A percentile compares a stretch with the other conserved stretches of the same genome.
Conservation (phyloP, 192 early-diverging fungal species). For the Piromyces finnis region DNA sequence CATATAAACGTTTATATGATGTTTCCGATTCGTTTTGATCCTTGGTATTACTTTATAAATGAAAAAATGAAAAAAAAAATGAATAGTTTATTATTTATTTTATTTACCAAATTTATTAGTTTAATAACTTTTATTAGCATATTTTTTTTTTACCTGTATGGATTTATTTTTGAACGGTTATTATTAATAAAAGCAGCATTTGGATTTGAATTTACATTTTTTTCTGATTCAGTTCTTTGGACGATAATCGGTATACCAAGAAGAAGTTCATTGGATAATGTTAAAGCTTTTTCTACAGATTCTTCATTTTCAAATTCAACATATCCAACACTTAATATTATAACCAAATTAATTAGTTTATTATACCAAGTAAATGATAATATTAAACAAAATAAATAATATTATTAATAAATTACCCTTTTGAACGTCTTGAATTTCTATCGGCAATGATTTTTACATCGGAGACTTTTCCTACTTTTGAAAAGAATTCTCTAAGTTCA, state of each 20-base stretch:
- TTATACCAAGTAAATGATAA: too few relatives aligned
- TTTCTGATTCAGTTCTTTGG: constrained; percentile 79
- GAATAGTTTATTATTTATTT: too few relatives aligned
- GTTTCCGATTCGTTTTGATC: neutral
- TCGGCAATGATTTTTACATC: constrained; percentile 80
- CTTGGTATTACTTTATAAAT: neutral
- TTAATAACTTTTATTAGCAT: too few relatives aligned
- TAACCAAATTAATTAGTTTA: too few relatives aligned
- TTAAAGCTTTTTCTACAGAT: constrained; percentile 67
- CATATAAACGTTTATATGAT: constrained; percentile 12
- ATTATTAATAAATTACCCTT: constrained; percentile 40
- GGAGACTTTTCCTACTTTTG: constrained; percentile 52
- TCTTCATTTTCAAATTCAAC: constrained; percentile 85
- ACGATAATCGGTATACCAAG: constrained; percentile 88
- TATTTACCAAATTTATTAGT: too few relatives aligned
- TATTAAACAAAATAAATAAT: neutral
- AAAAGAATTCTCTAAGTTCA: constrained; percentile 82
- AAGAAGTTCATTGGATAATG: constrained; percentile 65
- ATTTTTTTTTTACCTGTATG: neutral
- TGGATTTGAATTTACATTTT: constrained; percentile 33
- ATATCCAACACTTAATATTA: constrained; percentile 67
- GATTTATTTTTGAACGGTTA: neutral
- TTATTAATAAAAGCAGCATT: neutral
- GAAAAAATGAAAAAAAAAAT: too few relatives aligned
- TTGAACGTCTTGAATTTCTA: constrained; percentile 59